Evolutionary conservation across 768 basidiomycete species (phyloP).

Genomic region (Panaeolus papilionaceus): DNA sequence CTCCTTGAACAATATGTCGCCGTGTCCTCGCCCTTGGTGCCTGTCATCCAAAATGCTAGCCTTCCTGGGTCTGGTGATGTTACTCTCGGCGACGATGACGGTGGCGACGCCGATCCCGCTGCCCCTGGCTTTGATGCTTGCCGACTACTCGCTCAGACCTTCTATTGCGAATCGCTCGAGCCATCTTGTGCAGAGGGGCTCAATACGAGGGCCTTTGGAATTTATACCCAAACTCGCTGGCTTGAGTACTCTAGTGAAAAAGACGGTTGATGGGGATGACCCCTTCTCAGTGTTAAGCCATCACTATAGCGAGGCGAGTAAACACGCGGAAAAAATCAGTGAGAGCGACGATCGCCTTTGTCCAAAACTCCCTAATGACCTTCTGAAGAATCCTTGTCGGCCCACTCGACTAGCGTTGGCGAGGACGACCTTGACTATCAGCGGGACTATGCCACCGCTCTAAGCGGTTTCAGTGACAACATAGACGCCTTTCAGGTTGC

Average conservation of each 20-base stretch:
- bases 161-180: slow-evolving; percentile 28
- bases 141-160: slow-evolving; percentile 36
- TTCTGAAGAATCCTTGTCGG: slow-evolving; percentile 39
- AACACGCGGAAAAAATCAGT: slow-evolving; percentile 37
- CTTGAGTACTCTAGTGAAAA: neutral
- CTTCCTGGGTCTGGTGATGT: slow-evolving; percentile 45
- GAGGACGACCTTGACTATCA: slow-evolving; percentile 41
- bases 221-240: neutral
- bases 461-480: slow-evolving; percentile 42
- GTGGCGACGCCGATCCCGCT: slow-evolving; percentile 46
- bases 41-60: slow-evolving; percentile 29
- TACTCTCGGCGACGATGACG: slow-evolving; percentile 34
- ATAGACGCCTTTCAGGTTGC: slow-evolving; percentile 38
- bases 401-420: slow-evolving; percentile 34
- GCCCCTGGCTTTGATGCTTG: slow-evolving; percentile 36
- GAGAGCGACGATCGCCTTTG: slow-evolving; percentile 19
- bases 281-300: slow-evolving; percentile 14
- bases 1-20: slow-evolving; percentile 27
- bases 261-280: neutral
- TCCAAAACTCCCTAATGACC: slow-evolving; percentile 17
- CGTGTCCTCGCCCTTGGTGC: slow-evolving; percentile 30
- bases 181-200: slow-evolving; percentile 17
- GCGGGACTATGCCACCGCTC: slow-evolving; percentile 40
- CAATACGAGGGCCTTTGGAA: neutral
- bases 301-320: slow-evolving; percentile 20